Base-by-base conservation (phyloP, 768 basidiomycete genomes). In the Tubosaeta sp. region DNA sequence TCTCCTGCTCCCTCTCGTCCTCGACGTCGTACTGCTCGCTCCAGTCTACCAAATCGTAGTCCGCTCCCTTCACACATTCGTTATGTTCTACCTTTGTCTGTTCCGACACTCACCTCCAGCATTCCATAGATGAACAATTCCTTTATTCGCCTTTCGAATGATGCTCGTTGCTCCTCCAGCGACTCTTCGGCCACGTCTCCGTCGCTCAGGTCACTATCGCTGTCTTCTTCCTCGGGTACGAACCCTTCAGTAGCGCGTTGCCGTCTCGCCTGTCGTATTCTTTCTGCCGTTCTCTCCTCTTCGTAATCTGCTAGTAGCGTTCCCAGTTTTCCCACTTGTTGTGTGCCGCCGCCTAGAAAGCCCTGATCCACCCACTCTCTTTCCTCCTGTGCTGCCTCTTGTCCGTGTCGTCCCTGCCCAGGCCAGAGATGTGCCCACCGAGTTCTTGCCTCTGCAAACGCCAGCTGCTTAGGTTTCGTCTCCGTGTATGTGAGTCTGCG, bases 41-140 rank as follows among this genome's bases (percentile, higher is more conserved):
- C 87, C 88, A 91, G 63, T 91, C 88, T 9, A 86, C 77, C 46
- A 65, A 64, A 53, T 86, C 85, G 52, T 91, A 91, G 58, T 88
- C 79, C 31, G 84, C 77, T 5, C 76, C 74, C 88, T 91, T 62
- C 22, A 50, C 31, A 48, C 19, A 50, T 46, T 43, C 38, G 46
- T 55, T 48, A 51, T 43, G n/a, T 41, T 27, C 16, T 7, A 12
- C 16, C 22, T 9, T 4, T 4, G 25, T 17, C 7, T 44, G 19
- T 27, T 31, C 16, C 14, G 8, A 38, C 29, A 69, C 82, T 68
- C 69, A 83, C 89, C 66, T 88, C 84, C 11, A 91, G 71, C 52
- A 84, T 65, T 6, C 89, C 89, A 57, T 90, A 88, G 22, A 91
- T 86, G 58, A 90, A 85, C 11, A 75, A 72, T 64, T 91, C 88